Percentiles rank a stretch among this genome's conserved stretches.
Conservation (phyloP, 2,329 filamentous ascomycete genomes). For the Aureobasidium vineae region DNA sequence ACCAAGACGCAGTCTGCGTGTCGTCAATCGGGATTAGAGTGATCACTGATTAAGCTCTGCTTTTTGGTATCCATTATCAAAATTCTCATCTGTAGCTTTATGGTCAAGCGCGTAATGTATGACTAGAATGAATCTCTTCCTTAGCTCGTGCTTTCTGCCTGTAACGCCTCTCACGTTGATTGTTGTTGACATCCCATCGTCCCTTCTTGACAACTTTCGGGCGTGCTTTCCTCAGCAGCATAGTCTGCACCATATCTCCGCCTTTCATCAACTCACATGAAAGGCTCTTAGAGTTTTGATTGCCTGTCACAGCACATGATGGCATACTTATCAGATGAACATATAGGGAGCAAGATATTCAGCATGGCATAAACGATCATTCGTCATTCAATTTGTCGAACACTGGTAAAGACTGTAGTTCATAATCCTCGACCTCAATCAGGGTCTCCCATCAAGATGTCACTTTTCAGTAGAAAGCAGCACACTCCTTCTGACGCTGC, state of each 20-base stretch:
- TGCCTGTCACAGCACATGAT: background rate
- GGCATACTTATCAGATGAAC: background rate
- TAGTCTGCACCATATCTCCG: too few species aligned
- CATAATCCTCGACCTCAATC: background rate
- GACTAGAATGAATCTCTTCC: background rate
- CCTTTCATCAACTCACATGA: too few species aligned
- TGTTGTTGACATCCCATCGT: background rate
- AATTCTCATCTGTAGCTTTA: background rate
- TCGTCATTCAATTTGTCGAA: background rate
- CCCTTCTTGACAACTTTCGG: background rate
- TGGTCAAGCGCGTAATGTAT: background rate
- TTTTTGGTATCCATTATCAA: background rate
- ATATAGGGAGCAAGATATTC: background rate
- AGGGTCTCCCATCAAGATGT: background rate
- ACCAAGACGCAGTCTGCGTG: conserved; percentile 65
- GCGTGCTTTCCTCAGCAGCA: background rate
- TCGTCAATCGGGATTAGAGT: conserved; percentile 59
- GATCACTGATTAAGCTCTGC: background rate
- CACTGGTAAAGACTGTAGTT: conserved; percentile 7
- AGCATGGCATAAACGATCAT: background rate
- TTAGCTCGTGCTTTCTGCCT: background rate
- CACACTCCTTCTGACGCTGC: conserved; percentile 72
- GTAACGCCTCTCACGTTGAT: background rate
- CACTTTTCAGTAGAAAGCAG: conserved; percentile 1
- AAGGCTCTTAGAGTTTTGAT: too few species aligned